phyloP scores from a whole-genome alignment of 1,284 basidiomycete genomes.

The Apiotrichum veenhuisii region DNA sequence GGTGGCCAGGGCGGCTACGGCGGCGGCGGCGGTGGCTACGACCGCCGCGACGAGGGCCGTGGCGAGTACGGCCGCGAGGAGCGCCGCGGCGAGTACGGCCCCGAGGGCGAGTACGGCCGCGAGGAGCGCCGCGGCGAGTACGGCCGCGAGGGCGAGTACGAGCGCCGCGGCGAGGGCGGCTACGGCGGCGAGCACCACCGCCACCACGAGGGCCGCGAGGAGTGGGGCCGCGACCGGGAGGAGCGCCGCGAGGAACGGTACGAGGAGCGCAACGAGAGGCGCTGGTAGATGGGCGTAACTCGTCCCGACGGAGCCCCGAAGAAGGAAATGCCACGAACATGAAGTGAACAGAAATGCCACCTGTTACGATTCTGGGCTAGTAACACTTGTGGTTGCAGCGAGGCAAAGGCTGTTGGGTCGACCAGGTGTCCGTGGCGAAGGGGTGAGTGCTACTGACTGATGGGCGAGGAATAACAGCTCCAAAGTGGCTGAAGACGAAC shows the following conservation, averaged over 20 bases:
- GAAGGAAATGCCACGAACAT: too few relatives aligned
- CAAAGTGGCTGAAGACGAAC: too few relatives aligned
- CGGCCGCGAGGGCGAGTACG: too few relatives aligned
- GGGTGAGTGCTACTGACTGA: too few relatives aligned
- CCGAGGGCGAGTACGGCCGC: constrained; percentile 10
- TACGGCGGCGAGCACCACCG: background rate
- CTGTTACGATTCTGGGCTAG: too few relatives aligned
- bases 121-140: too few relatives aligned
- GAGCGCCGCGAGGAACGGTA: constrained; percentile 4
- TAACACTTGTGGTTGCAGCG: too few relatives aligned
- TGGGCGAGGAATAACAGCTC: too few relatives aligned
- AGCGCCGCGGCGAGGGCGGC: constrained; percentile 1
- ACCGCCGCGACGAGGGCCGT: constrained; percentile 6
- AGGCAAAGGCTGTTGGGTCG: too few relatives aligned
- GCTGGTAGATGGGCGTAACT: background rate
- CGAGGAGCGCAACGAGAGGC: constrained; percentile 1
- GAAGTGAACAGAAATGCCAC: too few relatives aligned
- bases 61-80: constrained; percentile 4
- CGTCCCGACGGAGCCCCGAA: too few relatives aligned
- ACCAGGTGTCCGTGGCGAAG: too few relatives aligned
- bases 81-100: background rate
- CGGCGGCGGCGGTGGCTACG: constrained; percentile 5
- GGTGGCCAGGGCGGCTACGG: constrained; percentile 5
- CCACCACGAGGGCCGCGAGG: constrained; percentile 1
- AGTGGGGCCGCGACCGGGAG: background rate